These are phyloP conservation scores for Bretschneidera sinensis DNA, from an alignment of 345 rosid genomes.

Conservation along the genomic window DNA sequence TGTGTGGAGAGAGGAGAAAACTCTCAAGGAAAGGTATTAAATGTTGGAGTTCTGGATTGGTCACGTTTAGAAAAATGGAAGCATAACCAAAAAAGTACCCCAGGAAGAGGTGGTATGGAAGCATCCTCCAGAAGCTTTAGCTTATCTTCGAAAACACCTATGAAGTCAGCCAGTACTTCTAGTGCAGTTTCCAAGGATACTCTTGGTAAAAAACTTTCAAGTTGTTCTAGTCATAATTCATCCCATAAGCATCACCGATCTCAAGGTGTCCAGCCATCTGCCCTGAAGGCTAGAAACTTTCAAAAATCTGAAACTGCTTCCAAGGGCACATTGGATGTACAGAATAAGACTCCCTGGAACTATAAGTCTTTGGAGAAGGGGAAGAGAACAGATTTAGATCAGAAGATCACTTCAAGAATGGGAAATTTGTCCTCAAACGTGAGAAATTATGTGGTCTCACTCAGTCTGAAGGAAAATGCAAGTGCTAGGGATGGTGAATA, in stretches of 20 bases:
- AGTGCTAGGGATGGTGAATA: slow-evolving; percentile 20
- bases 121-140: slow-evolving; percentile 20
- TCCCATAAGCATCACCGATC: slow-evolving; percentile 29
- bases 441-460: slow-evolving; percentile 25
- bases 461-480: slow-evolving; percentile 24
- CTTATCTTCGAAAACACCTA: slow-evolving; percentile 21
- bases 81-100: slow-evolving; percentile 22
- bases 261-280: slow-evolving; percentile 34
- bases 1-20: slow-evolving; percentile 39
- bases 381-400: slow-evolving; percentile 2
- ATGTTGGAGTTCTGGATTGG: slow-evolving; percentile 94
- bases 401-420: slow-evolving; percentile 21
- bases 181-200: slow-evolving; percentile 26
- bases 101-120: slow-evolving; percentile 22
- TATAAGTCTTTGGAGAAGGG: slow-evolving; percentile 25
- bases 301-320: slow-evolving; percentile 41
- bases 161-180: slow-evolving; percentile 25
- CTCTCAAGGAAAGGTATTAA: slow-evolving; percentile 57
- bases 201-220: slow-evolving; percentile 19
- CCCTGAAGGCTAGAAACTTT: slow-evolving; percentile 24
- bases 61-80: slow-evolving; percentile 64
- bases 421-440: slow-evolving; percentile 28
- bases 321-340: slow-evolving; percentile 33
- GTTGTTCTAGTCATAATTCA: slow-evolving; percentile 21
- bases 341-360: slow-evolving; percentile 27